These are phyloP conservation scores for Karstenula rhodostoma DNA, from an alignment of 2,329 filamentous ascomycete genomes.

Conservation along the genomic window DNA sequence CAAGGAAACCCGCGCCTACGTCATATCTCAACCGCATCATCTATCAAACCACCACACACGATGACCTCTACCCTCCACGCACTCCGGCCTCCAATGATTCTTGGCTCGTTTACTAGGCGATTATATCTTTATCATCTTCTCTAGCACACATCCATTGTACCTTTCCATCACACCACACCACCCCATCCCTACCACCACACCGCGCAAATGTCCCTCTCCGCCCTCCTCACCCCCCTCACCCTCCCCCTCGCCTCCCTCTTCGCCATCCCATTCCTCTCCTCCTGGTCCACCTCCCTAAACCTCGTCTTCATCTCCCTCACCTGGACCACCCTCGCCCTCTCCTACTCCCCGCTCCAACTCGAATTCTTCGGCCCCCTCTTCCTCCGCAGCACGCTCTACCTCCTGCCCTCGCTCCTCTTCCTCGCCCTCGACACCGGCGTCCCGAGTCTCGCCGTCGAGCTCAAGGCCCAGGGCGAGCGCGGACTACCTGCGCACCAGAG, in stretches of 20 bases:
- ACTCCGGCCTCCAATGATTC: too few species aligned
- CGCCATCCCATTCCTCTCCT: slow-evolving; percentile 76
- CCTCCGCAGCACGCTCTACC: slow-evolving; percentile 73
- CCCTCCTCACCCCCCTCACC: slow-evolving; percentile 41
- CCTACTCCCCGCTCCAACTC: slow-evolving; percentile 76
- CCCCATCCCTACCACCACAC: too few species aligned
- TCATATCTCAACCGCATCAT: slow-evolving; percentile 10
- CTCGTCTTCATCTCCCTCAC: slow-evolving; percentile 90
- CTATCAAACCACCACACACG: slow-evolving; percentile 5
- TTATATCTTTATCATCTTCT: too few species aligned
- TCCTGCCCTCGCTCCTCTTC: slow-evolving; percentile 76
- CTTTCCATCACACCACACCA: too few species aligned
- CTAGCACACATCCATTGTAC: too few species aligned
- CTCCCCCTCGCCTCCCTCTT: slow-evolving; percentile 66
- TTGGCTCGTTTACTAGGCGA: too few species aligned
- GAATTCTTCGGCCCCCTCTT: slow-evolving; percentile 76
- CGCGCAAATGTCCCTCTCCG: slow-evolving; percentile 38
- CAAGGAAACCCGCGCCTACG: slow-evolving; percentile 8
- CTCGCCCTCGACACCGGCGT: slow-evolving; percentile 75
- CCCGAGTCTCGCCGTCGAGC: slow-evolving; percentile 71
- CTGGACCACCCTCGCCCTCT: slow-evolving; percentile 83
- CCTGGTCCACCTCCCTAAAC: slow-evolving; percentile 82
- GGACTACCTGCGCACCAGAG: slow-evolving; percentile 56
- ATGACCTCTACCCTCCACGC: neutral
- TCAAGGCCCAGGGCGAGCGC: slow-evolving; percentile 72